Conservation (phyloP, 169 alveolate species). For the Plasmodium cynomolgi region DNA sequence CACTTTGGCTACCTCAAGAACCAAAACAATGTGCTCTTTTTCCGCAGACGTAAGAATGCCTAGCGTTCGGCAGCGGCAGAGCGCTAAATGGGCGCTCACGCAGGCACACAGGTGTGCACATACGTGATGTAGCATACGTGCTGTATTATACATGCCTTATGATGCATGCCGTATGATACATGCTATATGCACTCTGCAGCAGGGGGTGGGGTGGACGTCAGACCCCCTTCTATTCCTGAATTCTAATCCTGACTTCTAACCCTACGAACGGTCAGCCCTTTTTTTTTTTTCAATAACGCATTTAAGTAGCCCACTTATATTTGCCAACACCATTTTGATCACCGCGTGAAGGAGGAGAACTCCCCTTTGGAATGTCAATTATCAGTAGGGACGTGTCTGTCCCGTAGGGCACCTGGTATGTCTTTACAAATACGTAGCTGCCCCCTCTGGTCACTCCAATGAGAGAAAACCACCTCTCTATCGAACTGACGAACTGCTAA, state of each 20-base stretch:
- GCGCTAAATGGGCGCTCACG: neutral
- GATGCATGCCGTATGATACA: too few species aligned
- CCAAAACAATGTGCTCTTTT: slow-evolving; percentile 67
- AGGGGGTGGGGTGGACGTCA: neutral
- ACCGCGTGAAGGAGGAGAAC: neutral
- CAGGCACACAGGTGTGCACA: neutral
- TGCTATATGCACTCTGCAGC: neutral
- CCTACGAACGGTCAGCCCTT: neutral
- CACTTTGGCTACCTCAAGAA: slow-evolving; percentile 64
- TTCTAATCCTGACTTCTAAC: too few species aligned
- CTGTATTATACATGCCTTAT: too few species aligned
- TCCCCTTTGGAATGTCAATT: neutral
- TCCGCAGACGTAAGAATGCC: slow-evolving; percentile 35
- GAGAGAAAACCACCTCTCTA: neutral
- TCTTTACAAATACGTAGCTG: too few species aligned
- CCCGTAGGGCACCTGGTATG: neutral
- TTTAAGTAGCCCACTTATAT: neutral
- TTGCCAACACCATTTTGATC: neutral
- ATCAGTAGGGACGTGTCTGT: neutral
- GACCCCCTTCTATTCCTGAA: neutral
- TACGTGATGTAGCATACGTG: neutral
- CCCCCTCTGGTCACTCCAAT: neutral
- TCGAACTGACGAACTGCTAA: neutral
- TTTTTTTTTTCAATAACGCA: neutral
- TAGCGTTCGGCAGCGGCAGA: neutral